Evolutionary conservation across 345 rosid species (phyloP).

Genomic region (Anacardium occidentale): DNA sequence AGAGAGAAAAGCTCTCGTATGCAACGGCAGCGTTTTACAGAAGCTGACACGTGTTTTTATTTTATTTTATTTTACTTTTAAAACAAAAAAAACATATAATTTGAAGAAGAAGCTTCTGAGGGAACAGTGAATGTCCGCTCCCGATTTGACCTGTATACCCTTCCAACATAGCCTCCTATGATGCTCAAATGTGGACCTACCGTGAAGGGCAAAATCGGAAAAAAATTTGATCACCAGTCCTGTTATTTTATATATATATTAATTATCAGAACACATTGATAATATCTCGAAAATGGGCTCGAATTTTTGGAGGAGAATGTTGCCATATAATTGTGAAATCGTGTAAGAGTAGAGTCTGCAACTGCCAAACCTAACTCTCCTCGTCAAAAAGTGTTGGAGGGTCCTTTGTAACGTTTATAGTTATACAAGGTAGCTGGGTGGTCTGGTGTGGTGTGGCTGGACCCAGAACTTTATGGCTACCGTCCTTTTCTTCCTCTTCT

Average conservation of each 20-base stretch:
- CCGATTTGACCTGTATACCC: not conserved
- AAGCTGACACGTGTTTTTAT: slow-evolving; percentile 19
- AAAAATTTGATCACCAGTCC: too few relatives aligned
- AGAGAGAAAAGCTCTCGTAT: slow-evolving; percentile 20
- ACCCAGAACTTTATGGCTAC: not conserved
- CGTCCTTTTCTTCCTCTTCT: not conserved
- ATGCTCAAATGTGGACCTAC: too few relatives aligned
- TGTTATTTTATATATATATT: too few relatives aligned
- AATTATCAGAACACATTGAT: too few relatives aligned
- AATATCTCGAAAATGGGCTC: too few relatives aligned
- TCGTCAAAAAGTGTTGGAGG: not conserved
- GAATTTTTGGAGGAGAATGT: too few relatives aligned
- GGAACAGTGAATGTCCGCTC: not conserved
- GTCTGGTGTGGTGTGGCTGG: not conserved
- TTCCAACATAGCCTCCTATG: too few relatives aligned
- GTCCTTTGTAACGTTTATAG: too few relatives aligned
- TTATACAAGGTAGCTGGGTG: not conserved
- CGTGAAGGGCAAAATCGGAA: too few relatives aligned
- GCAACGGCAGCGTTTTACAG: slow-evolving; percentile 8
- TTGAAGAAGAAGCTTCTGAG: slow-evolving; percentile 28
- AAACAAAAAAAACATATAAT: too few relatives aligned
- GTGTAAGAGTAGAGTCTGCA: too few relatives aligned
- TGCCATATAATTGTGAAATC: too few relatives aligned
- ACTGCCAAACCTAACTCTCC: slow-evolving; percentile 30
- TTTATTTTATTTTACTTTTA: not conserved